Conservation (phyloP, 495 filamentous ascomycete genomes). For the Ascodesmis nigricans region DNA sequence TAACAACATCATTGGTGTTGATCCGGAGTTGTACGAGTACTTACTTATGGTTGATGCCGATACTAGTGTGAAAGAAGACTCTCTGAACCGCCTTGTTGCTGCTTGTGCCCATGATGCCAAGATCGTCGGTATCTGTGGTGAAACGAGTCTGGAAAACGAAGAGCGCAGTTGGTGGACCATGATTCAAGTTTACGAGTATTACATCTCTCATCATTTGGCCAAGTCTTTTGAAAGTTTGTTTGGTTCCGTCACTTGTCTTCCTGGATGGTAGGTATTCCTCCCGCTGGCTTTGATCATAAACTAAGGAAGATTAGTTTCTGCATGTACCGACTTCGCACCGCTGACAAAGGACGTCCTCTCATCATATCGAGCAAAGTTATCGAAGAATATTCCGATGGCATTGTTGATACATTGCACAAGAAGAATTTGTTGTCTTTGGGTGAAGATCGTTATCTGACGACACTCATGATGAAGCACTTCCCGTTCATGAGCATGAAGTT, state of each 20-base stretch:
- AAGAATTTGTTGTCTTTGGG: slow-evolving; percentile 91
- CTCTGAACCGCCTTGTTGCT: slow-evolving; percentile 76
- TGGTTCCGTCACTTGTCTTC: slow-evolving; percentile 89
- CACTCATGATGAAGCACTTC: slow-evolving; percentile 94
- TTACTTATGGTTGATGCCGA: slow-evolving; percentile 95
- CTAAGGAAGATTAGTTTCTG: slow-evolving; percentile 51
- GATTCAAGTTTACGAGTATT: slow-evolving; percentile 99
- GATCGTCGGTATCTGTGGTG: slow-evolving; percentile 92
- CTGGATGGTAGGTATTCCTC: slow-evolving; percentile 61
- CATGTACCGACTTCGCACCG: slow-evolving; percentile 92
- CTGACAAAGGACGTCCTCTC: slow-evolving; percentile 72
- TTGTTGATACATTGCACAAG: slow-evolving; percentile 91
- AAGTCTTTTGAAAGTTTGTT: slow-evolving; percentile 94
- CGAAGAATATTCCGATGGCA: slow-evolving; percentile 63
- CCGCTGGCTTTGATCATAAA: neutral
- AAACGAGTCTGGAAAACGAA: slow-evolving; percentile 90
- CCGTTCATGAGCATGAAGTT: slow-evolving; percentile 91
- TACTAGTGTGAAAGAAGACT: slow-evolving; percentile 83
- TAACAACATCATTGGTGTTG: slow-evolving; percentile 95
- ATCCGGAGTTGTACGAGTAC: slow-evolving; percentile 94
- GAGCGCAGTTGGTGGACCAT: slow-evolving; percentile 94
- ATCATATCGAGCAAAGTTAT: slow-evolving; percentile 79
- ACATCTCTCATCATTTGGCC: slow-evolving; percentile 79
- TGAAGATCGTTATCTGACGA: slow-evolving; percentile 94
- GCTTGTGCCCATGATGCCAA: slow-evolving; percentile 84